These are phyloP conservation scores for Juglanconis oblonga DNA, from an alignment of 2,329 filamentous ascomycete genomes.

Conservation along the genomic window DNA sequence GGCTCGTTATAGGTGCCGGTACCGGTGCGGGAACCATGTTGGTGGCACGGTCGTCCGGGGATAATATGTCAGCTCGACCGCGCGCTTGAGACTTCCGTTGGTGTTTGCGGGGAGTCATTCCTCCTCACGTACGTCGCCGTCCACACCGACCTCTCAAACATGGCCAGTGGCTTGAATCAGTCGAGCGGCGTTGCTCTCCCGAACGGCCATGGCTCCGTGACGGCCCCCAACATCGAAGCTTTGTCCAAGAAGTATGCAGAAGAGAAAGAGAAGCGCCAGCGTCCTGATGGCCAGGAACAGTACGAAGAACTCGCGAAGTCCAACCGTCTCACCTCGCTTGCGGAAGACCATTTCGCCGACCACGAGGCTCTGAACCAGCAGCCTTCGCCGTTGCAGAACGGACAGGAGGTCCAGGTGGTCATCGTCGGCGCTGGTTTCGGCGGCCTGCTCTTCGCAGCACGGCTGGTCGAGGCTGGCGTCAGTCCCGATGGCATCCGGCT, in stretches of 20 bases:
- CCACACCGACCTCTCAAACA: no score
- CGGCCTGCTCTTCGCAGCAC: conserved; percentile 31
- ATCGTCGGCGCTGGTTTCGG: conserved; percentile 35
- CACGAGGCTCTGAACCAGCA: conserved; percentile 28
- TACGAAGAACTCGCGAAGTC: conserved; percentile 28
- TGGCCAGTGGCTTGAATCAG: no score
- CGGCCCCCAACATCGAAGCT: no score
- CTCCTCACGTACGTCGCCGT: no score
- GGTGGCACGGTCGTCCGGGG: no score
- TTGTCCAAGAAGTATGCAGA: conserved; percentile 28
- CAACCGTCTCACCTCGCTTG: conserved; percentile 24
- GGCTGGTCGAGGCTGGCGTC: conserved; percentile 33
- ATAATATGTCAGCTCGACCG: no score
- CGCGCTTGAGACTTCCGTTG: no score
- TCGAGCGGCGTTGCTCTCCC: no score
- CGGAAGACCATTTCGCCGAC: conserved; percentile 34
- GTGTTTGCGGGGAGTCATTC: no score
- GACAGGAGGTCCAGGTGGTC: conserved; percentile 7
- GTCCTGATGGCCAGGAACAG: conserved; percentile 30
- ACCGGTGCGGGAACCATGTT: no score
- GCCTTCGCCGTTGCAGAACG: not conserved
- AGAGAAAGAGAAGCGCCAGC: conserved; percentile 33
- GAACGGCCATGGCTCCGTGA: no score
- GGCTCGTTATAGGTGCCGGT: no score
- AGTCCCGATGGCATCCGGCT: conserved; percentile 36